Percentiles rank a stretch among this genome's conserved stretches.
These are phyloP conservation scores for Gonium pectorale DNA, from an alignment of 139 green algal species.

Conservation along the genomic window DNA sequence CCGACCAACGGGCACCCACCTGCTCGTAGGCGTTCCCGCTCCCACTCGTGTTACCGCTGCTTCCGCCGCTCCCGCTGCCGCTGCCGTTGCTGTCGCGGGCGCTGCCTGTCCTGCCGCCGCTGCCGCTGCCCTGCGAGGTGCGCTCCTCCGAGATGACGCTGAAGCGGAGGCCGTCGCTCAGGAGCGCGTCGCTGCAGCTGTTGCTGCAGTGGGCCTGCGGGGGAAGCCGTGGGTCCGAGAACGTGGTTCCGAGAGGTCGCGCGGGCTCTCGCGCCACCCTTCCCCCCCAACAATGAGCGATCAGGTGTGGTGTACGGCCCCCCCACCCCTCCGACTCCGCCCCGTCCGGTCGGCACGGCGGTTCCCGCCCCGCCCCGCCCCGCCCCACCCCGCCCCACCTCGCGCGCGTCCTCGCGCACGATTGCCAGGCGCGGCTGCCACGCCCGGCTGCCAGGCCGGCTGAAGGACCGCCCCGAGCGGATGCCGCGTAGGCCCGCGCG, in stretches of 20 bases:
- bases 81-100: not conserved
- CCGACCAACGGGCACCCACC: too few relatives aligned
- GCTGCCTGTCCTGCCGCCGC: not conserved
- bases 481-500: too few relatives aligned
- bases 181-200: not conserved
- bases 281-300: too few relatives aligned
- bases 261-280: too few relatives aligned
- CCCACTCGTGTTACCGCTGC: not conserved
- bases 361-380: not conserved
- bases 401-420: slow-evolving; percentile 38
- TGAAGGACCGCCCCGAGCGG: slow-evolving; percentile 7
- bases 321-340: too few relatives aligned
- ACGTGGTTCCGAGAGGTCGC: not conserved
- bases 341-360: too few relatives aligned
- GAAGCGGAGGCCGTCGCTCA: not conserved
- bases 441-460: slow-evolving; percentile 24
- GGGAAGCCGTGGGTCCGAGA: not conserved
- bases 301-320: too few relatives aligned
- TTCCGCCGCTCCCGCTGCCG: not conserved
- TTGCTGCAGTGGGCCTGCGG: not conserved
- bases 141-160: slow-evolving; percentile 12
- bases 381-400: slow-evolving; percentile 3
- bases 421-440: slow-evolving; percentile 37
- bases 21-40: not conserved
- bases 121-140: not conserved